A percentile compares a stretch with the other conserved stretches of the same genome.
Conservation (phyloP, 176 grass and related monocot species). For the Leersia perrieri region DNA sequence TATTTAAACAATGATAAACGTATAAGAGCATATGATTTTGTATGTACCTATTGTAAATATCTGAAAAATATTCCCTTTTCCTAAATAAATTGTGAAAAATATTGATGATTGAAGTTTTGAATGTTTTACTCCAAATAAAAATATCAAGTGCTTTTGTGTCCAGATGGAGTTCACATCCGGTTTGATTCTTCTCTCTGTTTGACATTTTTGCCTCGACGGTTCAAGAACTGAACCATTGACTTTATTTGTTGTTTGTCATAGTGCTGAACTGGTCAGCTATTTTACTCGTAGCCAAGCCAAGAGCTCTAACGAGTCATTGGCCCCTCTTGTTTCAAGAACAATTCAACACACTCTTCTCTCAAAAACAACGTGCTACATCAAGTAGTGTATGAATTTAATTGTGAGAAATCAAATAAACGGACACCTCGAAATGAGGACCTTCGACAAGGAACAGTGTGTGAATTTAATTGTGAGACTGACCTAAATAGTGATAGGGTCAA, state of each 20-base stretch:
- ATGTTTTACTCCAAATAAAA: background rate
- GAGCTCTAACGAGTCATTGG: background rate
- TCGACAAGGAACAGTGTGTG: background rate
- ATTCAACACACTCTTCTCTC: background rate
- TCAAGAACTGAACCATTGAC: background rate
- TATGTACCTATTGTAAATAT: background rate
- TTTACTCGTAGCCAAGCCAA: background rate
- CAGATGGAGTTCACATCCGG: background rate
- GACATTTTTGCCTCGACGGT: background rate
- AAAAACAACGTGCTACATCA: background rate
- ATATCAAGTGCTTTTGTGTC: background rate
- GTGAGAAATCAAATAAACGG: background rate
- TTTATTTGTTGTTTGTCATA: background rate
- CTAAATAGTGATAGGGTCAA: background rate
- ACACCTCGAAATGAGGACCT: background rate
- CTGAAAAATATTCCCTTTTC: too few species aligned
- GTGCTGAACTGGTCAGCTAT: background rate
- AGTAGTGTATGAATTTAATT: too few species aligned
- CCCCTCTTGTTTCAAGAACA: background rate
- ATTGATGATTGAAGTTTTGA: background rate
- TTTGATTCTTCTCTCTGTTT: background rate
- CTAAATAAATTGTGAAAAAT: too few species aligned
- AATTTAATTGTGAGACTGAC: background rate
- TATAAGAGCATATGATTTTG: background rate
- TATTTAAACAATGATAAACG: background rate